Evolutionary conservation across 73 alveolate species (phyloP), one percentile per base, ranked within the genome.

Genomic region (Vitrella brassicaformis): DNA sequence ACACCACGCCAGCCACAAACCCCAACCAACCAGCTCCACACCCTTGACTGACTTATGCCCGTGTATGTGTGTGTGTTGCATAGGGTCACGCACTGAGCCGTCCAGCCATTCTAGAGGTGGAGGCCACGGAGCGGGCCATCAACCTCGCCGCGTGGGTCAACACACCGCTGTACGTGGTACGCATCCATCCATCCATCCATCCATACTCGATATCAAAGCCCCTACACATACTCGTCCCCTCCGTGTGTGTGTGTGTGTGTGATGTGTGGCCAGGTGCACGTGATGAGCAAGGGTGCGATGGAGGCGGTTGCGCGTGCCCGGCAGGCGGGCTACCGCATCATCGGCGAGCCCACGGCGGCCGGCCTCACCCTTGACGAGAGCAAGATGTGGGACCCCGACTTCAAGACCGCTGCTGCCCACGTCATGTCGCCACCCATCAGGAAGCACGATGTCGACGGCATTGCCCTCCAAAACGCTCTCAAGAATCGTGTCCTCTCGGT

Each of bases 371-470:
- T 47, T 31, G 90, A 84, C 73, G 90, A 87, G 0, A 27, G 81
- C 28, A 28, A 80, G 22, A 71, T 79, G 66, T 80, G 72, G 80
- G 85, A 80, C 72, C 30, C 71, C 39, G 78, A 80, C 67, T 84
- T 87, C 87, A 87, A 79, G 39, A 71, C 68, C 8, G 90, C 90
- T 1, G 90, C 90, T 22, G 79, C 85, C 1, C 68, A 32, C 67
- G 85, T 84, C 9, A 84, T 84, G 90, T 84, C 90, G 18, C 90
- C 90, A n/a, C 85, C 85, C 66, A 67, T 84, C 28, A 78, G 74
- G 1, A 73, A 29, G 26, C 79, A 32, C 18, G 79, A 71, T 27
- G 30, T 56, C 9, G 65, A 71, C n/a, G 28, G 31, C 19, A 32
- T 31, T 73, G 70, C 47, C 85, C 86, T 27, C 68, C 68, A 30